Conservation (phyloP, 345 rosid species). For the Ailanthus altissimus region DNA sequence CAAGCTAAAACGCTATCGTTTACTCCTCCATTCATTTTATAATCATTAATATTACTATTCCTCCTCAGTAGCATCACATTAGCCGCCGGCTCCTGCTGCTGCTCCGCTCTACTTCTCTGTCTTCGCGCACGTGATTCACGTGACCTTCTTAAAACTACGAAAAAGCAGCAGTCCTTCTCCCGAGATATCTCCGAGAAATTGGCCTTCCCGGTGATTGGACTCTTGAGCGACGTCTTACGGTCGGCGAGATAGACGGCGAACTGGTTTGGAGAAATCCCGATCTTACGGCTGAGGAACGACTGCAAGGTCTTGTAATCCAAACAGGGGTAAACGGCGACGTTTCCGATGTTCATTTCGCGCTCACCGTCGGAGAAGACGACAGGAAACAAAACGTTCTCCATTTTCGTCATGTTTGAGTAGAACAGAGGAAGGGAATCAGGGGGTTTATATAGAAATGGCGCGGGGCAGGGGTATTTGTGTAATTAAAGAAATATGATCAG, state of each 20-base stretch:
- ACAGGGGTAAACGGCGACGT: conserved; percentile 30
- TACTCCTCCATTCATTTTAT: background rate
- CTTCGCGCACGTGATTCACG: conserved; percentile 35
- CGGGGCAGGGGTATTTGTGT: conserved; percentile 19
- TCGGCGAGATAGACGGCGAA: conserved; percentile 39
- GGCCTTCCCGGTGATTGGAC: conserved; percentile 36
- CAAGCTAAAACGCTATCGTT: conserved; percentile 26
- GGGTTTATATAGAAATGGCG: conserved; percentile 18
- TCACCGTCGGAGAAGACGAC: conserved; percentile 54
- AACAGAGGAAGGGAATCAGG: background rate
- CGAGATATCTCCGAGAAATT: conserved; percentile 39
- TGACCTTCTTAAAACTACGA: conserved; percentile 38
- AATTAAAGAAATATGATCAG: conserved; percentile 26
- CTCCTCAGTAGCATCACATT: conserved; percentile 44
- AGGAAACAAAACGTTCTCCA: conserved; percentile 24
- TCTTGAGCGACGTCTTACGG: conserved; percentile 16
- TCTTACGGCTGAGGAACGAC: conserved; percentile 30
- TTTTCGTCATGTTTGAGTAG: background rate
- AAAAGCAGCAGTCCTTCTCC: conserved; percentile 28
- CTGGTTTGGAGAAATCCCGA: conserved; percentile 49
- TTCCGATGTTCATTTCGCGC: conserved; percentile 38
- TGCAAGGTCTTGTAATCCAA: conserved; percentile 36
- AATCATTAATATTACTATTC: background rate
- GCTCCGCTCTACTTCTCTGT: conserved; percentile 24
- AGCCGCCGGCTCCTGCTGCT: background rate